Evolutionary conservation across 495 filamentous ascomycete species (phyloP).

Genomic region (Trichoderma orchidacearum): DNA sequence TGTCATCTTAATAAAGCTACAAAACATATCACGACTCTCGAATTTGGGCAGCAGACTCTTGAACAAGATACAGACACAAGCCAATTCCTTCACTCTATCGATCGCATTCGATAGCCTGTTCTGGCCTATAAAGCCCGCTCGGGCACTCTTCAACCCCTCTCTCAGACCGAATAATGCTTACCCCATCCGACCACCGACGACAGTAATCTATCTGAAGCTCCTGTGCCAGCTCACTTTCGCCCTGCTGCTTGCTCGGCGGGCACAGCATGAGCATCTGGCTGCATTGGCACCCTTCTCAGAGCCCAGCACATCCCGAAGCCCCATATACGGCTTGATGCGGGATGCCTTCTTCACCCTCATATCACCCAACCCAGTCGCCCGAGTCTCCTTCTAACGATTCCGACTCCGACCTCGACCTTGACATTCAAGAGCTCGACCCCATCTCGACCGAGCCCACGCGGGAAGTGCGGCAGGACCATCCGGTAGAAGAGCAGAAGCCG

Average conservation of each 20-base stretch:
- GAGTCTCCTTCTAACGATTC: conserved; percentile 39
- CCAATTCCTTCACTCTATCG: too few relatives aligned
- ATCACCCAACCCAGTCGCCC: conserved; percentile 34
- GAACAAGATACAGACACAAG: neutral
- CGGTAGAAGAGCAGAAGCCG: conserved; percentile 25
- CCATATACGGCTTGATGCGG: conserved; percentile 11
- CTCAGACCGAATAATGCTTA: neutral
- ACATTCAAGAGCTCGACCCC: conserved; percentile 61
- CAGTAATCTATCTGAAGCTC: neutral
- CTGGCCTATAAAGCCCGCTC: neutral
- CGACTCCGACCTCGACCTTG: conserved; percentile 58
- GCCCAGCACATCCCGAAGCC: neutral
- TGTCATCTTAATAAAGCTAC: neutral
- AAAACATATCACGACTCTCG: too few relatives aligned
- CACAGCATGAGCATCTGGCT: neutral
- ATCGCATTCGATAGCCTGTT: too few relatives aligned
- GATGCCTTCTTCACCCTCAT: conserved; percentile 38
- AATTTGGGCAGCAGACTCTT: too few relatives aligned
- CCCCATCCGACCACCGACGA: neutral
- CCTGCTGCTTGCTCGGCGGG: neutral
- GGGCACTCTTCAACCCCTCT: neutral
- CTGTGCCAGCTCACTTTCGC: neutral
- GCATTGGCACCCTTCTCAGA: neutral
- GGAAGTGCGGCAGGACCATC: conserved; percentile 10
- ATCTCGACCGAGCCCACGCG: conserved; percentile 16